phyloP scores from a whole-genome alignment of 2,329 filamentous ascomycete species.

The Pezicula neosporulosa region DNA sequence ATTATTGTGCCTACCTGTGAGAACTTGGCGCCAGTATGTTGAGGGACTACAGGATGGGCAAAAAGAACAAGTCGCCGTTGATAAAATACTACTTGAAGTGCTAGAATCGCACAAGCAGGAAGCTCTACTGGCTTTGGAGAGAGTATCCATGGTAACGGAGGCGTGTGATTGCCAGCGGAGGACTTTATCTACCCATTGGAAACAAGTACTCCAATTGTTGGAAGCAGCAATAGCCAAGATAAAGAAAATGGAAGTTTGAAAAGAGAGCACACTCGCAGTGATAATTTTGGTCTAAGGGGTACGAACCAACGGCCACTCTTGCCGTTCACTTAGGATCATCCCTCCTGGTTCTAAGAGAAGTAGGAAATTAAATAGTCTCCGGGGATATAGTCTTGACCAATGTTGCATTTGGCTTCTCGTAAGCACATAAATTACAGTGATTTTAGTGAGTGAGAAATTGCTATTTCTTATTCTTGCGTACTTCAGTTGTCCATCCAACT shows the following conservation, averaged over 20 bases:
- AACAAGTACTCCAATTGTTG: slow-evolving; percentile 18
- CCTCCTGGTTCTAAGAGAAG: too few species aligned
- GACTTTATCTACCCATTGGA: slow-evolving; percentile 18
- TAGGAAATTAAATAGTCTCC: too few species aligned
- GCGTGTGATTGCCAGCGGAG: slow-evolving; percentile 14
- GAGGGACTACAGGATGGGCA: slow-evolving; percentile 40
- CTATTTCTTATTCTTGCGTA: too few species aligned
- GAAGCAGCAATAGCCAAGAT: slow-evolving; percentile 11
- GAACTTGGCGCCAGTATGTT: slow-evolving; percentile 41
- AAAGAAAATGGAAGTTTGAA: slow-evolving; percentile 6
- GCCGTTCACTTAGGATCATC: too few species aligned
- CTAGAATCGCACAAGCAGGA: neutral
- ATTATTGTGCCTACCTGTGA: slow-evolving; percentile 25
- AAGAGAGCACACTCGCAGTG: neutral
- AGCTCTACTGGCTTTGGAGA: neutral
- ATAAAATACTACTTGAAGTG: slow-evolving; percentile 29
- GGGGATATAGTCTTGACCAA: too few species aligned
- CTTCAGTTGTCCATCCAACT: too few species aligned
- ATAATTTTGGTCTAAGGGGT: neutral
- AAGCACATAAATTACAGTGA: too few species aligned
- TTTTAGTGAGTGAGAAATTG: too few species aligned
- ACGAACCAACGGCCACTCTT: neutral
- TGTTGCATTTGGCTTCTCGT: too few species aligned
- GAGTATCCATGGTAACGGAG: neutral
- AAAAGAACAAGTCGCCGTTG: slow-evolving; percentile 33